Evolutionary conservation across 2,329 filamentous ascomycete genomes (phyloP), one percentile per base, ranked within the genome.

Genomic region (Hymenoscyphus infarciens): DNA sequence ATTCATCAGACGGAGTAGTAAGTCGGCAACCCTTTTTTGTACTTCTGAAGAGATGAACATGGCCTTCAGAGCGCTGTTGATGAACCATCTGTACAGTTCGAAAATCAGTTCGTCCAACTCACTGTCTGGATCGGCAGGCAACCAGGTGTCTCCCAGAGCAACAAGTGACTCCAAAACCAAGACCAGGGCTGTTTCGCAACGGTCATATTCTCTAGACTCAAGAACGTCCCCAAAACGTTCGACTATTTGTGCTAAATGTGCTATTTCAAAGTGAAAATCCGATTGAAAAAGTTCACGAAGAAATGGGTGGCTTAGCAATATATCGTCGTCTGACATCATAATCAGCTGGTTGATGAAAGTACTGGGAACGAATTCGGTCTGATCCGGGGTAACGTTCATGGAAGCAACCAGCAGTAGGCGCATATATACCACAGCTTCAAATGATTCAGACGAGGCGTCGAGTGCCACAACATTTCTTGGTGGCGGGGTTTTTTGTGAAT

Each of bases 81-180:
- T 82, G 67, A 95, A 88, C 78, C 92, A 91, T 54, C 83, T 78
- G 74, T 98, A 98, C 22, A 97, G 78, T 64, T 96, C 88, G 22
- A 86, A 83, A 3, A 88, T 90, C 49, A 83, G 81, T 2, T 84
- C 82, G n/a, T 82, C 82, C 2, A 97, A 78, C 0, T 85, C 79
- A 38, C 83, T 81, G 25, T 80, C 78, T 13, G 54, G 63, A 29
- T 66, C 62, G 13, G 59, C 62, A 10, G 55, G 35, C 1, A 66
- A 65, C 73, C 72, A 74, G 11, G 69, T 56, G 10, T 67, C 63
- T 10, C 67, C 66, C 2, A 74, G 57, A 39, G 83, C 84, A 59
- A 83, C 78, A 73, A 97, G 82, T 61, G 90, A 77, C 56, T 88
- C 84, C 27, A 96, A 80, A 66, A 87, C 88, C 19, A 87, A 78